These are phyloP conservation scores for Clonostachys rosea DNA, from an alignment of 2,329 filamentous ascomycete species.

Conservation along the genomic window DNA sequence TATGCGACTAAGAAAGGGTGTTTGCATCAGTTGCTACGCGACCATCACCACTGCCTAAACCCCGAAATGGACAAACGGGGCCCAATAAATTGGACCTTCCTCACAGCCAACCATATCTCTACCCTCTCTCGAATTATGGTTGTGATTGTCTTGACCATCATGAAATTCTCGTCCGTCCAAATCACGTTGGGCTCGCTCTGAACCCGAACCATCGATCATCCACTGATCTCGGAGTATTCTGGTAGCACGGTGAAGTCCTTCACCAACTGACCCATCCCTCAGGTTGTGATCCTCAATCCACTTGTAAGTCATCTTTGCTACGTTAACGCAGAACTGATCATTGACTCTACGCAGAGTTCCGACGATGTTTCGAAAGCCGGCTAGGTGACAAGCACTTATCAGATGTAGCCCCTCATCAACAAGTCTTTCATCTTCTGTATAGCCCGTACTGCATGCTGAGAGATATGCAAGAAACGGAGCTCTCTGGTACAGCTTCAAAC, in stretches of 20 bases:
- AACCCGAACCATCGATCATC: neutral
- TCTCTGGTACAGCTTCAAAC: constrained; percentile 15
- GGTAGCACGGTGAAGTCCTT: neutral
- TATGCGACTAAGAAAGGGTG: too few relatives aligned
- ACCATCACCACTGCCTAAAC: too few relatives aligned
- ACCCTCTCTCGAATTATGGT: too few relatives aligned
- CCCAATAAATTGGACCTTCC: too few relatives aligned
- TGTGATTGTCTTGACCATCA: too few relatives aligned
- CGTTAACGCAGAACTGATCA: neutral
- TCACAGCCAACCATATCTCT: too few relatives aligned
- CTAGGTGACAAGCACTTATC: neutral
- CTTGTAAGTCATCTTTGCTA: neutral
- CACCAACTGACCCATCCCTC: neutral
- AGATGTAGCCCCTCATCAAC: neutral
- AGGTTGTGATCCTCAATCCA: neutral
- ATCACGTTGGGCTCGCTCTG: too few relatives aligned
- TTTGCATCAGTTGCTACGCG: too few relatives aligned
- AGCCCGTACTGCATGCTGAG: neutral
- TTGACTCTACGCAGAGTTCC: neutral
- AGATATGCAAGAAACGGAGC: neutral
- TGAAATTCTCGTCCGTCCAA: too few relatives aligned
- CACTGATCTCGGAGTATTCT: neutral
- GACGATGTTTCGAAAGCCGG: neutral
- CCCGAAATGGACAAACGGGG: too few relatives aligned
- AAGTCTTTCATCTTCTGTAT: neutral